Evolutionary conservation across 1,139 yeast species (phyloP).

Genomic region (Pneumocystis murina): DNA sequence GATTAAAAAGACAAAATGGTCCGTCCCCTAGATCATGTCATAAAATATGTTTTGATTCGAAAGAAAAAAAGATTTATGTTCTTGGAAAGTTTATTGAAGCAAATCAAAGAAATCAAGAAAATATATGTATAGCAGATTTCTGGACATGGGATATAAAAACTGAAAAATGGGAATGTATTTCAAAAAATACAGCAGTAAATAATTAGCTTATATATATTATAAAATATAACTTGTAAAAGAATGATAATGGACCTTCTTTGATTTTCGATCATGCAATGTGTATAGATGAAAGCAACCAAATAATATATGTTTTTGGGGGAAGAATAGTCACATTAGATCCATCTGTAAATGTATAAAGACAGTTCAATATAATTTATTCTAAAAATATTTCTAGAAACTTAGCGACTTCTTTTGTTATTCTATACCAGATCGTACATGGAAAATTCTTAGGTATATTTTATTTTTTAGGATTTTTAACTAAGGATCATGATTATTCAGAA

Average conservation of each 20-base stretch:
- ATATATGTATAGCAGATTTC: background rate
- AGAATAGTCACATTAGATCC: background rate
- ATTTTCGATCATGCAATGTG: conserved; percentile 5
- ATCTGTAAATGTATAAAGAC: background rate
- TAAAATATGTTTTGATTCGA: conserved; percentile 2
- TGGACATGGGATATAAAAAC: background rate
- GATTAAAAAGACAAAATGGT: background rate
- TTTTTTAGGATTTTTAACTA: background rate
- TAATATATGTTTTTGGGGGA: conserved; percentile 3
- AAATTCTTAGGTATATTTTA: background rate
- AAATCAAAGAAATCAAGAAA: background rate
- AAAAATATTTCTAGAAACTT: background rate
- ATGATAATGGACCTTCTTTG: conserved; percentile 1
- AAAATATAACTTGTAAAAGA: background rate
- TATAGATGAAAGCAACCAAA: background rate
- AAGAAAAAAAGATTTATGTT: conserved; percentile 1
- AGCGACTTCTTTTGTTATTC: background rate
- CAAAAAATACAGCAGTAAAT: background rate
- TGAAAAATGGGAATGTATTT: background rate
- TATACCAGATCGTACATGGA: background rate
- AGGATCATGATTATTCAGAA: background rate
- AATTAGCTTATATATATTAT: background rate
- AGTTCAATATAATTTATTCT: background rate
- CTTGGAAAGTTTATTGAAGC: conserved; percentile 4
- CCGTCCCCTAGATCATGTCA: conserved; percentile 2